Base-by-base conservation (phyloP, 371 early-diverging fungal genomes). In the Chytridium lagenaria region DNA sequence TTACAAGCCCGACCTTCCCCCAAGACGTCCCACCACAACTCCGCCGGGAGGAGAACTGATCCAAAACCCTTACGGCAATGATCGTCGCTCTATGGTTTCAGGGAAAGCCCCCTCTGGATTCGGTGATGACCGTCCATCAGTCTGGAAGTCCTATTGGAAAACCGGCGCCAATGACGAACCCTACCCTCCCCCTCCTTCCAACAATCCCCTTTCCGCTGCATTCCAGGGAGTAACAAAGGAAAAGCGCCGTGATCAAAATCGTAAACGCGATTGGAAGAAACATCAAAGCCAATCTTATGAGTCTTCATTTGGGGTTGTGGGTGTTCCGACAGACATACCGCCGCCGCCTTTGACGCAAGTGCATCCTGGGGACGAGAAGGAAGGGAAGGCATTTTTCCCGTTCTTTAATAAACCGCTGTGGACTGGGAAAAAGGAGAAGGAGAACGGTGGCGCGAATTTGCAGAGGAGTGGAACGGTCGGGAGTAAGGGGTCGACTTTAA, bases 401-500 rank as follows among this genome's bases (percentile, higher is more conserved):
- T 36, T 34, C 23, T 55, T 61, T 37, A 34, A 33, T 15, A 3
- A 23, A 31, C 34, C 34, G 30, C 10, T 61, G 12, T 61, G 34
- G 30, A 34, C 26, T 52, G 7, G 44, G 44, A 44, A 7, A 44
- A 44, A 44, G 19, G 44, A 19, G 44, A 19, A 55, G 16, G 26
- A 55, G 55, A 26, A 55, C 23, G 26, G 26, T 10, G 55, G 26
- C 30, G 63, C 50, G 34, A 39, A 65, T 7, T 49, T 69, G 61
- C 68, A 77, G 30, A 69, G 74, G 2, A 40, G 59, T 12, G 64
- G 36, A 0, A 77, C 74, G 10, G 33, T 61, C 34, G 50, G 26
- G 19, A 73, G 71, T 22, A n/a, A 66, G 15, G 55, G 73, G 1
- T 73, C 74, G 22, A 77, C 77, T n/a, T 36, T 77, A 38, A 59